Conservation (phyloP, 2,329 filamentous ascomycete genomes). For the Cadophora gregata region DNA sequence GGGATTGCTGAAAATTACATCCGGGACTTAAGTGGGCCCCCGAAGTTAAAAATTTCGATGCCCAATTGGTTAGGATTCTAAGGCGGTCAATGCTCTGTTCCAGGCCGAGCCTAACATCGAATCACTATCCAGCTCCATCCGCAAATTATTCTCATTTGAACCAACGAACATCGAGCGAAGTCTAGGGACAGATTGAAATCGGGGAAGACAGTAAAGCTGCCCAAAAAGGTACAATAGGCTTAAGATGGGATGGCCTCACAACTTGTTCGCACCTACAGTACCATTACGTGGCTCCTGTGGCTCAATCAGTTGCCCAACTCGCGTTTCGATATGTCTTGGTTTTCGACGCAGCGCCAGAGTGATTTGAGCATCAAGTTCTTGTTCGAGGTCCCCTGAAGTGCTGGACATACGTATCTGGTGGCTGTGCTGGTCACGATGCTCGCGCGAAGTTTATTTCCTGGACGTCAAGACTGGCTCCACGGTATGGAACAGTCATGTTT, state of each 20-base stretch:
- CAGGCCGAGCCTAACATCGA: too few species aligned
- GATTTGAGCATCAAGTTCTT: not conserved
- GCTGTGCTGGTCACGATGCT: not conserved
- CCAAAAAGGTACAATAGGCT: not conserved
- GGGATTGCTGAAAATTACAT: too few species aligned
- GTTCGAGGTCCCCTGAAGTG: not conserved
- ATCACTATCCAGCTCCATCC: not conserved
- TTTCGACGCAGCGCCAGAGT: not conserved
- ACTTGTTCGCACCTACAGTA: not conserved
- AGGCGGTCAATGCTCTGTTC: too few species aligned
- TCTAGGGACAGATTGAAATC: not conserved
- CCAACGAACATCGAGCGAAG: not conserved
- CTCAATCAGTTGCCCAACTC: not conserved
- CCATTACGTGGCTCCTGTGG: not conserved
- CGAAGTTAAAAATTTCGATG: too few species aligned
- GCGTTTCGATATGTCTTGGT: not conserved
- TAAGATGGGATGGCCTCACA: not conserved
- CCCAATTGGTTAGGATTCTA: too few species aligned
- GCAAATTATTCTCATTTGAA: not conserved
- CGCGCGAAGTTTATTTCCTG: not conserved
- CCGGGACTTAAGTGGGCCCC: too few species aligned
- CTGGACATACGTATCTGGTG: not conserved
- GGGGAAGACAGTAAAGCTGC: not conserved
- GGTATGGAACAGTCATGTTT: not conserved
- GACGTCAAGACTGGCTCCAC: not conserved